These are phyloP conservation scores for Stephanodiscus minutulus DNA, from an alignment of 108 stramenopile species.

Conservation along the genomic window DNA sequence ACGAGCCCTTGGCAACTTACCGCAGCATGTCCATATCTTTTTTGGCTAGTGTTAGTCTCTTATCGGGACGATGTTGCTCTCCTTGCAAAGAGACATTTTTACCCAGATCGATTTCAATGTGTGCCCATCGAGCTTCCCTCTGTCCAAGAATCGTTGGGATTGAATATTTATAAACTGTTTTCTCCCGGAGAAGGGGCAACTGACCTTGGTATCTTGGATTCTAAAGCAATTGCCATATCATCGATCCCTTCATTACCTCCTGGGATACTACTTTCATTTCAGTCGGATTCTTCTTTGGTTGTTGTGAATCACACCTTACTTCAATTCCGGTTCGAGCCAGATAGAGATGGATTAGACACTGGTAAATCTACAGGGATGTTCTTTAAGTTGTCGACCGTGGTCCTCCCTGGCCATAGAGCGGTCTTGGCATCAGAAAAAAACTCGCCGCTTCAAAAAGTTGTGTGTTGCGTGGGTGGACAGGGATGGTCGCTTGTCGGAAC, in stretches of 20 bases:
- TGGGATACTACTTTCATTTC: constrained; percentile 32
- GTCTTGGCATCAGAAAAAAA: constrained; percentile 9
- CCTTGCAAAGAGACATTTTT: not conserved
- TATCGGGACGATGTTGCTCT: not conserved
- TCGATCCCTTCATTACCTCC: constrained; percentile 44
- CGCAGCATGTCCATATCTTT: not conserved
- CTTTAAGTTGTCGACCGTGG: constrained; percentile 8
- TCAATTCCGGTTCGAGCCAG: not conserved
- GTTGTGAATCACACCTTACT: constrained; percentile 35
- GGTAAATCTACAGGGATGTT: constrained; percentile 4
- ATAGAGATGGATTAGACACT: not conserved
- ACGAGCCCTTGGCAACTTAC: not conserved
- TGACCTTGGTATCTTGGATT: not conserved
- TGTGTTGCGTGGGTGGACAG: constrained; percentile 43
- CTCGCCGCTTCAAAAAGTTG: not conserved
- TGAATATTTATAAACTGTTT: constrained; percentile 10
- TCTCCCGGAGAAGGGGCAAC: not conserved
- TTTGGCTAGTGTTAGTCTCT: not conserved
- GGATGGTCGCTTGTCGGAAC: constrained; percentile 72
- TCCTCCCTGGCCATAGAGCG: constrained; percentile 31
- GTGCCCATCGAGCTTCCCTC: constrained; percentile 28
- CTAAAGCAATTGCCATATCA: constrained; percentile 26
- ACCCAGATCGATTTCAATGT: constrained; percentile 36
- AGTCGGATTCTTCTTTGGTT: constrained; percentile 1
- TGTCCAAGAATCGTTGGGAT: constrained; percentile 30